These are phyloP conservation scores for Calycina herbarum DNA, from an alignment of 2,329 filamentous ascomycete species.

Conservation along the genomic window DNA sequence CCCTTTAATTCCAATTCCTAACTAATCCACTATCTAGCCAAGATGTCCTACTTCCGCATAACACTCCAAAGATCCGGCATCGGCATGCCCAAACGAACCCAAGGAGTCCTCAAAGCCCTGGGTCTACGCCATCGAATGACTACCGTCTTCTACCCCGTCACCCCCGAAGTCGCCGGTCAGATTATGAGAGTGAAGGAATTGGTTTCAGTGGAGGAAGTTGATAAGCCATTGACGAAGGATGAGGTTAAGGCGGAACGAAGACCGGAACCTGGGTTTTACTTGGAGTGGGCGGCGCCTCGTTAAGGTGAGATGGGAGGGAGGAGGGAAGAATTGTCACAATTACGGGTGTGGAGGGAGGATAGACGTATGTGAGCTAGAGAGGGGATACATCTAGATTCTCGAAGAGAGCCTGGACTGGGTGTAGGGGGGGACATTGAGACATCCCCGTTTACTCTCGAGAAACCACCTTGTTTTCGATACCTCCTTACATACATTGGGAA, in stretches of 20 bases:
- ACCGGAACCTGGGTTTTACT: conserved; percentile 67
- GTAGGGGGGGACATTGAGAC: not conserved
- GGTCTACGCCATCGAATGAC: conserved; percentile 70
- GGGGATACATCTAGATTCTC: not conserved
- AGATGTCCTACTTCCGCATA: conserved; percentile 67
- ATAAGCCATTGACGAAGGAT: conserved; percentile 54
- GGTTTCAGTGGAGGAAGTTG: conserved; percentile 68
- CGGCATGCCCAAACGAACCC: conserved; percentile 63
- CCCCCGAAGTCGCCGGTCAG: conserved; percentile 66
- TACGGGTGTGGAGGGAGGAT: not conserved
- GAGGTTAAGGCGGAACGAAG: conserved; percentile 62
- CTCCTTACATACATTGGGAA: not conserved
- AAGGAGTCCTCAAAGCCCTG: conserved; percentile 68
- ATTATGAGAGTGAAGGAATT: conserved; percentile 77
- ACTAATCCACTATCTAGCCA: conserved; percentile 19
- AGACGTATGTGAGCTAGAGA: not conserved
- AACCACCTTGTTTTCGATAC: not conserved
- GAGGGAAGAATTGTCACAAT: not conserved
- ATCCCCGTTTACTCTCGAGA: not conserved
- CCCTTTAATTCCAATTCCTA: not conserved
- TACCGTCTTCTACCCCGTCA: conserved; percentile 72
- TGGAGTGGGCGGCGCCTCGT: conserved; percentile 51
- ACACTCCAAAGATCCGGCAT: conserved; percentile 72
- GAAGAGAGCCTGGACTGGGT: not conserved
- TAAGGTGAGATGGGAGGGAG: conserved; percentile 12